Base-by-base conservation (phyloP, 2,329 filamentous ascomycete genomes). In the Ophiostoma sp. region DNA sequence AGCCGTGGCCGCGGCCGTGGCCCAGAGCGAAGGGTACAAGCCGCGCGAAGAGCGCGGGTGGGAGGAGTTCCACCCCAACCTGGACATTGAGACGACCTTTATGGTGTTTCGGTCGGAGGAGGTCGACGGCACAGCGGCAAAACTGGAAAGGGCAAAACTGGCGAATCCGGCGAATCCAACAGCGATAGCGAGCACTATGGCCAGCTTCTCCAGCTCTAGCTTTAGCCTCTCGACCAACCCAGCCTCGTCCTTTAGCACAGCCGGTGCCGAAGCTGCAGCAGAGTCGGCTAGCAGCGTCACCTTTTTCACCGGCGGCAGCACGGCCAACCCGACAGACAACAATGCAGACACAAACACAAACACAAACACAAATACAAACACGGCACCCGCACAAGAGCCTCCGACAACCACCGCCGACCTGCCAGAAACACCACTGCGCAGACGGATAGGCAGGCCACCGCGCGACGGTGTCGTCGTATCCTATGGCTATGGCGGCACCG, bases 31-130 rank as follows among this genome's bases (percentile, higher is more conserved):
- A 82, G 94, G 94, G 68, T 98, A 98, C 81, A 99, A 99, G 79
- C 95, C 95, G 41, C 87, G 95, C 76, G 95, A 99, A 80, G 95
- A 99, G 81, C 89, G 94, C 73, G 92, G 93, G 68, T 99, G 94
- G 93, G 94, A 97, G 77, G 95, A 99, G 78, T 98, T 98, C 74
- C 95, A 99, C 79, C 93, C 93, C 0, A 92, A 97, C 76, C 86
- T 99, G 68, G 94, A 98, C 80, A 93, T 97, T 67, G 93, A 97
- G 70, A 86, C 86, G 15, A 87, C 86, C 4, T 90, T 97, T 73
- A 87, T 90, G 74, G 84, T 97, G 2, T 94, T 94, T 77, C 88
- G 86, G 67, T 89, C 93, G 1, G 89, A 95, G 73, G 92, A 96
- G 74, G 90, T 98, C 7, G 94, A 98, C 77, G 92, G 93, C 27